A percentile compares a stretch with the other conserved stretches of the same genome.
Evolutionary conservation across 106 monocot species (phyloP).

Genomic region (Dioscorea zingiberensis): DNA sequence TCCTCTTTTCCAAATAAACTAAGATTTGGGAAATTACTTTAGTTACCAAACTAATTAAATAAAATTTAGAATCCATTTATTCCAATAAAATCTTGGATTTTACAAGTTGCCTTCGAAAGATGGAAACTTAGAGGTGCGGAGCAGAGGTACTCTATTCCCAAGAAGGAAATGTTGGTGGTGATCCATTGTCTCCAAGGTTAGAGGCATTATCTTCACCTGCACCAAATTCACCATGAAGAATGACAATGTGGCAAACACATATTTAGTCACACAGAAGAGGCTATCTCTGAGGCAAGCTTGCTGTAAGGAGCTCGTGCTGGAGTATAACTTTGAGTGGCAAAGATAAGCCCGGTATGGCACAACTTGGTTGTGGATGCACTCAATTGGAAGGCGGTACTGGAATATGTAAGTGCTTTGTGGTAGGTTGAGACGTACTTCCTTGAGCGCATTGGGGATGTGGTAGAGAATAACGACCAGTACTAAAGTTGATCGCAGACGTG

Average conservation of each 20-base stretch:
- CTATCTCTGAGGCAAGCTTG: background rate
- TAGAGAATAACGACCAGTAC: background rate
- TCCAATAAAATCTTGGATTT: no score
- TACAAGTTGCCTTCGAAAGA: slow-evolving; percentile 8
- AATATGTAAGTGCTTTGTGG: background rate
- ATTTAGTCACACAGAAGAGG: no score
- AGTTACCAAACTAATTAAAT: no score
- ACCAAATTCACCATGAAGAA: background rate
- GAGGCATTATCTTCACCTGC: background rate
- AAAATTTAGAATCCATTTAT: no score
- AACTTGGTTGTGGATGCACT: slow-evolving; percentile 1
- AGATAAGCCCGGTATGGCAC: background rate
- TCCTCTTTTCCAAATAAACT: no score
- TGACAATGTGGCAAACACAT: slow-evolving; percentile 3
- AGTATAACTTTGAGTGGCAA: slow-evolving; percentile 1
- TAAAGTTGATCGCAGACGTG: background rate
- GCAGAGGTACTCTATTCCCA: background rate
- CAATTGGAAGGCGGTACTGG: background rate
- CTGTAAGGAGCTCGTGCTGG: background rate
- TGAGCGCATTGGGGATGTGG: background rate
- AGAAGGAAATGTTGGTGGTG: background rate
- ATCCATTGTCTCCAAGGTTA: background rate
- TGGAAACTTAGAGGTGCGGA: slow-evolving; percentile 2
- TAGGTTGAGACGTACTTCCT: background rate
- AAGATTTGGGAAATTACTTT: no score